Percentiles rank a stretch among this genome's conserved stretches.
phyloP scores from a whole-genome alignment of 495 filamentous ascomycete species.

The Neurospora sp. region DNA sequence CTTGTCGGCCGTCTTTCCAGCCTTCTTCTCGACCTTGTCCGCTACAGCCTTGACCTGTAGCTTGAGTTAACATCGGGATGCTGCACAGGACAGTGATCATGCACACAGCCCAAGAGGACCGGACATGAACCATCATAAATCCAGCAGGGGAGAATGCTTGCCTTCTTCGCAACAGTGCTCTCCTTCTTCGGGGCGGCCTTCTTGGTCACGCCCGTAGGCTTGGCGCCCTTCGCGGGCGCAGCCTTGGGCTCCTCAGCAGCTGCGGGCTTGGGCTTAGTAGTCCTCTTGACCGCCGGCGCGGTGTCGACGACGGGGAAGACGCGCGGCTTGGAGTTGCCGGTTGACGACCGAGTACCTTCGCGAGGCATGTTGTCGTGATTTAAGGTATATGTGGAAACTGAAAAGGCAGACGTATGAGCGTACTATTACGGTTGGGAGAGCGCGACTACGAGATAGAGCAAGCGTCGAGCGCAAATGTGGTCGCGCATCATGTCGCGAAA shows the following conservation, averaged over 20 bases:
- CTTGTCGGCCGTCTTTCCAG: slow-evolving; percentile 13
- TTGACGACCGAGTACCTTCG: slow-evolving; percentile 45
- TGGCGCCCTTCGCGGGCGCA: slow-evolving; percentile 33
- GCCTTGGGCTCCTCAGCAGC: slow-evolving; percentile 25
- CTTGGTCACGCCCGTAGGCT: slow-evolving; percentile 44
- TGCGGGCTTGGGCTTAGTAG: slow-evolving; percentile 28
- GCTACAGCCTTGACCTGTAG: slow-evolving; percentile 36
- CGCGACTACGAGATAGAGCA: not conserved
- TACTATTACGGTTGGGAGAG: not conserved
- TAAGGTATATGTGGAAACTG: not conserved
- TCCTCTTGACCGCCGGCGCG: slow-evolving; percentile 37
- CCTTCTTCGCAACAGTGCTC: slow-evolving; percentile 36
- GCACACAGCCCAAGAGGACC: not conserved
- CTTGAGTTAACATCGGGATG: slow-evolving; percentile 16
- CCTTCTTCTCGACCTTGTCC: slow-evolving; percentile 32
- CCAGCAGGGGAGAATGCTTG: slow-evolving; percentile 10
- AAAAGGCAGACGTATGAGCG: not conserved
- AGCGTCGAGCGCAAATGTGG: not conserved
- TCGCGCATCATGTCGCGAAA: not conserved
- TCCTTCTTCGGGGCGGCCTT: slow-evolving; percentile 45
- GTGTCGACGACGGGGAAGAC: slow-evolving; percentile 42
- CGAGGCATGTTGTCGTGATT: slow-evolving; percentile 33
- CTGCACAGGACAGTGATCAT: not conserved
- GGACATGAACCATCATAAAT: not conserved
- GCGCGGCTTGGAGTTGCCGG: slow-evolving; percentile 45